Percentiles rank a stretch among this genome's conserved stretches.
Evolutionary conservation across 345 rosid genomes (phyloP).

Genomic region (Citrus maxima): DNA sequence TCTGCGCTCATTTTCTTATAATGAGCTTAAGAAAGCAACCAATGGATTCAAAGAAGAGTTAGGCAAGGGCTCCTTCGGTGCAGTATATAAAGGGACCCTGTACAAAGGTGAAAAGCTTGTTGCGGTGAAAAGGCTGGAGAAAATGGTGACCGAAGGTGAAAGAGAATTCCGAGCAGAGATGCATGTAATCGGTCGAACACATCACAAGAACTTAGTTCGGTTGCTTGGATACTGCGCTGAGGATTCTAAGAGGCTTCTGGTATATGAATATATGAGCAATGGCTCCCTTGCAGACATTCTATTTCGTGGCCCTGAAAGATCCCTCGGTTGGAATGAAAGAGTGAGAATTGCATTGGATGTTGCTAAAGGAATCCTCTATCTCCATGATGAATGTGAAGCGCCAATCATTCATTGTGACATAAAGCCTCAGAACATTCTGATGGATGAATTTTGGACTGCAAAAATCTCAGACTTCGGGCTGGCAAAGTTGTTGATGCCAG

Average conservation of each 20-base stretch:
- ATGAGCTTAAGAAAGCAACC: conserved; percentile 10
- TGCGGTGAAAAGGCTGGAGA: conserved; percentile 15
- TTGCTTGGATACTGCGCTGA: conserved; percentile 9
- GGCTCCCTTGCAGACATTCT: conserved; percentile 9
- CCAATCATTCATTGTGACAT: conserved; percentile 13
- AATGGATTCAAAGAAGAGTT: not conserved
- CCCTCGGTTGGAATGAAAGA: not conserved
- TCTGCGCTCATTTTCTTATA: conserved; percentile 10
- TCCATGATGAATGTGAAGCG: not conserved
- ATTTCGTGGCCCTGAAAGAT: not conserved
- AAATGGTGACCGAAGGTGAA: not conserved
- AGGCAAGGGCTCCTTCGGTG: conserved; percentile 10
- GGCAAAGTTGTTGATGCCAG: conserved; percentile 9
- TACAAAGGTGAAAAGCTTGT: conserved; percentile 1
- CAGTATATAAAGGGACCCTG: conserved; percentile 3
- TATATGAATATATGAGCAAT: conserved; percentile 13
- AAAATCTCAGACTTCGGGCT: conserved; percentile 5
- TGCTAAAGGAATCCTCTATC: conserved; percentile 9
- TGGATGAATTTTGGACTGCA: conserved; percentile 6
- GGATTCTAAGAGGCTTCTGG: conserved; percentile 10
- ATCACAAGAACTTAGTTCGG: conserved; percentile 14
- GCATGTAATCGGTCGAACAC: conserved; percentile 11
- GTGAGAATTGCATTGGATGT: conserved; percentile 1
- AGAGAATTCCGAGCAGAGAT: conserved; percentile 9
- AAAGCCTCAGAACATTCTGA: conserved; percentile 12